phyloP scores from a whole-genome alignment of 441 rosid genomes.

The Syzygium syzygioides region DNA sequence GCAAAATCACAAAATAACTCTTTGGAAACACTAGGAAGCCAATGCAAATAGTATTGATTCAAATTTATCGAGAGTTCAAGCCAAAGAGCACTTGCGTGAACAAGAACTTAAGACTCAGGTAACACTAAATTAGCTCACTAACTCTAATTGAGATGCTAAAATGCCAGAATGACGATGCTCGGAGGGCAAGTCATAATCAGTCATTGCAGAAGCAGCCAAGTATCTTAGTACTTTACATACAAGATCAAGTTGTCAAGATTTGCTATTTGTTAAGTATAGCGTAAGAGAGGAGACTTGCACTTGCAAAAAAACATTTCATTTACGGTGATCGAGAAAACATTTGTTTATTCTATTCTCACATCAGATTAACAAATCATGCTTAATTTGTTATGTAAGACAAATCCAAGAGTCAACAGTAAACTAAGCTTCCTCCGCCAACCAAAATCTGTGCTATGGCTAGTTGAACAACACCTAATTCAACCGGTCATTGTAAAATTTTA shows the following conservation, averaged over 20 bases:
- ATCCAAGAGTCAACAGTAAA: background rate
- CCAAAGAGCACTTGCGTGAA: background rate
- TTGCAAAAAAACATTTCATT: background rate
- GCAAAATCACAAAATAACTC: background rate
- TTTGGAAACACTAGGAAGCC: background rate
- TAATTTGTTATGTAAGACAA: background rate
- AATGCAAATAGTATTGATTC: background rate
- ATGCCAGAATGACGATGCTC: background rate
- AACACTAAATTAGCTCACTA: background rate
- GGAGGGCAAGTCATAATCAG: background rate
- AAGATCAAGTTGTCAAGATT: background rate
- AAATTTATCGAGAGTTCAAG: background rate
- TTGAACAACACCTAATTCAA: background rate
- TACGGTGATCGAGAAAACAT: background rate
- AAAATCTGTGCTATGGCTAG: constrained; percentile 16
- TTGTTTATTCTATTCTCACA: background rate
- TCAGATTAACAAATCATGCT: background rate
- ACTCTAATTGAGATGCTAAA: background rate
- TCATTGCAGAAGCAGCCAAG: background rate
- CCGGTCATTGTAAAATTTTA: background rate
- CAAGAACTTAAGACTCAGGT: background rate
- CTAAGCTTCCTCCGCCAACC: constrained; percentile 12
- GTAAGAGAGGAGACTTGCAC: background rate
- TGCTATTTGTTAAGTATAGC: background rate
- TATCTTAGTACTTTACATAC: background rate